Base-by-base conservation (phyloP, 345 rosid genomes). In the Erucastrum elatum region DNA sequence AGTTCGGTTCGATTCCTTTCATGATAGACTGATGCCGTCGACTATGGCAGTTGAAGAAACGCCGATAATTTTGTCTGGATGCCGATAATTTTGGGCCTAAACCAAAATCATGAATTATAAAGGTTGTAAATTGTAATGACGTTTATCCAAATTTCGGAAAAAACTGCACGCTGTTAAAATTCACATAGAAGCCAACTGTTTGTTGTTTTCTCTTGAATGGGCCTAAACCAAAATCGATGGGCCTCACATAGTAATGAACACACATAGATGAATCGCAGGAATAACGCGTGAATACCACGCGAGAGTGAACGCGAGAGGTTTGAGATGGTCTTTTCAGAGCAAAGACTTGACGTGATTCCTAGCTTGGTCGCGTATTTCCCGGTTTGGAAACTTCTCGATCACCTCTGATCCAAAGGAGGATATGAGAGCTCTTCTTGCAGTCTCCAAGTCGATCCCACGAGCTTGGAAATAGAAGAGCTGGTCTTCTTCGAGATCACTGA, bases 401-500 rank as follows among this genome's bases (percentile, higher is more conserved):
- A 93, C 92, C 82, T 91, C 97, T 2, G 93, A 89, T 34, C 96
- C 97, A 16, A 93, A 93, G 34, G 98, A 91, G 39, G 92, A 80
- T 8, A 91, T 87, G 4, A 95, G 94, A 67, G 99, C 98, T 81
- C 82, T 88, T 77, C 96, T 87, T 7, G 98, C 97, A 0, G 88
- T 89, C 79, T 88, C 85, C 34, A 78, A 70, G 85, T 93, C 91
- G 5, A 93, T 83, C 15, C 99, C 98, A 1, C 97, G 93, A 4
- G 98, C 98, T 78, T 77, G 91, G 59, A 95, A 87, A 86, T 95
- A 95, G 87, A 95, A 95, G 35, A 93, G 86, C 55, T 91, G 97
- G 82, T 89, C 86, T 58, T 91, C 94, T 79, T 95, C 99, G 0
- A 93, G 85, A 84, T 93, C 98, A 27, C 96, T 90, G 64, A 90